Conservation (phyloP, 1,139 yeast genomes). For the Yamadazyma aaseri region DNA sequence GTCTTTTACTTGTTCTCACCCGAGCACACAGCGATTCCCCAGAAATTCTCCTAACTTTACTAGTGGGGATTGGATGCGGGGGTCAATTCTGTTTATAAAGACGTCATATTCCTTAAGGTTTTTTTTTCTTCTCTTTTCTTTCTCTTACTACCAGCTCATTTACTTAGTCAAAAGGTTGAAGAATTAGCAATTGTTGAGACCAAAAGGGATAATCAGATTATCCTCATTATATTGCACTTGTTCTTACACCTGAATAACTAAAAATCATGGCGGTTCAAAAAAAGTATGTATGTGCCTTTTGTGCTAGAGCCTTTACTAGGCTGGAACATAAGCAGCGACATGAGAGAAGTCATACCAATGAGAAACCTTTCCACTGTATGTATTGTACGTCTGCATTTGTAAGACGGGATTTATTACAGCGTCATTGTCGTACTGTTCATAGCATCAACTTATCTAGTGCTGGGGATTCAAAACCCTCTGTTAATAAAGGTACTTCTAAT, state of each 20-base stretch:
- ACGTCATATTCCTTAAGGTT: neutral
- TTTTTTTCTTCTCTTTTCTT: neutral
- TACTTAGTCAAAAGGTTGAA: neutral
- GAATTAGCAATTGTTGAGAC: conserved; percentile 14
- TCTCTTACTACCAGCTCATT: neutral
- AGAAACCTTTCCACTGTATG: conserved; percentile 75
- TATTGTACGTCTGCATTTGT: conserved; percentile 74
- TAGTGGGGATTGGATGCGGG: conserved; percentile 7
- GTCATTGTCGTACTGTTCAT: conserved; percentile 81
- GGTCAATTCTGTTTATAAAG: neutral
- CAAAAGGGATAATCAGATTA: conserved; percentile 2
- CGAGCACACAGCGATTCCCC: conserved; percentile 5
- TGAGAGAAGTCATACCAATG: conserved; percentile 81
- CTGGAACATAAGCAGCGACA: conserved; percentile 83
- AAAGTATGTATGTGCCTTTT: conserved; percentile 74
- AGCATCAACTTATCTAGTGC: conserved; percentile 21
- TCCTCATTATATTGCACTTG: conserved; percentile 11
- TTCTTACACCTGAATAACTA: neutral
- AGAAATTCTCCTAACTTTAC: neutral
- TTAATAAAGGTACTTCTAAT: neutral
- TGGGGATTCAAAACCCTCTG: neutral
- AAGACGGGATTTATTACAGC: conserved; percentile 68
- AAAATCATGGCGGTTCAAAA: conserved; percentile 46
- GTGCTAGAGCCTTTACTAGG: conserved; percentile 78
- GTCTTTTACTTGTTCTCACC: no score